These are phyloP conservation scores for Castanea mollissima DNA, from an alignment of 306 rosid genomes.

Conservation along the genomic window DNA sequence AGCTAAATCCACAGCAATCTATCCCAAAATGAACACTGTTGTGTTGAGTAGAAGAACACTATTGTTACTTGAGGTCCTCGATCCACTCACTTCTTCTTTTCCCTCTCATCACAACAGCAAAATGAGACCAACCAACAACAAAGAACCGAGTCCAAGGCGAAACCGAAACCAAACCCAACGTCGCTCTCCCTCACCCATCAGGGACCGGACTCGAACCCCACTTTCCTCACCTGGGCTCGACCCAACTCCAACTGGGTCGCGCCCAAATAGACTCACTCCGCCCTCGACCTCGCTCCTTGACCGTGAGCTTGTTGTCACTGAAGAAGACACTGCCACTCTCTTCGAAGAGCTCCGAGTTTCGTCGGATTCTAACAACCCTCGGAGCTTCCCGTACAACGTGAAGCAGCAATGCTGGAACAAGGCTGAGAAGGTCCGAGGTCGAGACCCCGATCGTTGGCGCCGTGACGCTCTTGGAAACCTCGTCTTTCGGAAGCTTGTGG, in stretches of 20 bases:
- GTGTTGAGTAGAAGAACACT: not conserved
- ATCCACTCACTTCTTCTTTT: not conserved
- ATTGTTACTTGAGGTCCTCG: not conserved
- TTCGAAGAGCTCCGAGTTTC: slow-evolving; percentile 35
- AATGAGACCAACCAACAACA: slow-evolving; percentile 48
- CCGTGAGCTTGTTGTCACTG: slow-evolving; percentile 18
- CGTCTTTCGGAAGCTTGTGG: slow-evolving; percentile 82
- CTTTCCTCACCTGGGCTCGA: slow-evolving; percentile 31
- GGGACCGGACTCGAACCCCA: slow-evolving; percentile 48
- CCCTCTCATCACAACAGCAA: not conserved
- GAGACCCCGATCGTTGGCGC: slow-evolving; percentile 95
- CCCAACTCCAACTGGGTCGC: slow-evolving; percentile 15
- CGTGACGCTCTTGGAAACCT: slow-evolving; percentile 77
- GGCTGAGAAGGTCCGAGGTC: slow-evolving; percentile 78
- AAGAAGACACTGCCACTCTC: slow-evolving; percentile 18
- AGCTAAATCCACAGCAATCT: not conserved
- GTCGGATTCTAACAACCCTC: slow-evolving; percentile 40
- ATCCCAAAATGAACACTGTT: not conserved
- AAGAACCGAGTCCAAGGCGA: slow-evolving; percentile 40
- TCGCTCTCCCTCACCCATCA: slow-evolving; percentile 55
- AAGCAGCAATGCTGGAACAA: slow-evolving; percentile 91
- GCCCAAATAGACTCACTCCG: slow-evolving; percentile 22
- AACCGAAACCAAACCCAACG: slow-evolving; percentile 18
- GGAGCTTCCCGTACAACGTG: slow-evolving; percentile 70
- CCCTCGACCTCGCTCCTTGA: slow-evolving; percentile 40